Evolutionary conservation across 2,329 filamentous ascomycete species (phyloP), one percentile per base, ranked within the genome.

Genomic region (Colletotrichum camelliae): DNA sequence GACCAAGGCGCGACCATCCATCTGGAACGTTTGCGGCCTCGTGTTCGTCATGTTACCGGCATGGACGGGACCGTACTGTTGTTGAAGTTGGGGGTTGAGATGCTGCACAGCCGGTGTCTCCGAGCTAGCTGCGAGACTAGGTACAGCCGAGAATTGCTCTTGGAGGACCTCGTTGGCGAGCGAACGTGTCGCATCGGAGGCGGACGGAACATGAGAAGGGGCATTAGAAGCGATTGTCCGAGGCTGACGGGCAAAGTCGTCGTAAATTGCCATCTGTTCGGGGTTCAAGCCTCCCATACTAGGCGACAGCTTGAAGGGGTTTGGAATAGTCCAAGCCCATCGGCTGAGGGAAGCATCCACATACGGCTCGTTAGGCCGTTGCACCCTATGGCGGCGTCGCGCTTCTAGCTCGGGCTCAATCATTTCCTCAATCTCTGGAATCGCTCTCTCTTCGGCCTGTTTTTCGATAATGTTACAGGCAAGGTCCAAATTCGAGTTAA

Each of bases 391-490:
- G 57, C 93, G 91, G 64, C 95, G 92, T 66, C 97, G 94, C 31
- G 91, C 89, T 72, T 96, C 94, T 33, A 98, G 86, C 77, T 97
- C 95, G 27, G 90, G 87, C 83, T 97, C 94, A 65, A 99, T 94
- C 85, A 98, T 94, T 77, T 97, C 94, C 83, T 99, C 96, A 75
- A 99, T 98, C 83, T 99, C 97, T 3, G 95, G 94, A 52, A 98
- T 89, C 12, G 97, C 97, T 77, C 96, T 94, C 81, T 98, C 95
- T 83, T 98, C 96, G 4, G 97, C 97, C 68, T 97, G 96, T 84
- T 97, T 96, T 85, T 99, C 97, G 61, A 99, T 97, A 77, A 98
- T 95, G 80, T 92, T 94, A 82, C 97, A 98, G 62, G 97, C 96
- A 55, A 96, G 90, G 80, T 99, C 97, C 35, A 99, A 90, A 83